Evolutionary conservation across 768 basidiomycete genomes (phyloP).

Genomic region (Calocybe indica): DNA sequence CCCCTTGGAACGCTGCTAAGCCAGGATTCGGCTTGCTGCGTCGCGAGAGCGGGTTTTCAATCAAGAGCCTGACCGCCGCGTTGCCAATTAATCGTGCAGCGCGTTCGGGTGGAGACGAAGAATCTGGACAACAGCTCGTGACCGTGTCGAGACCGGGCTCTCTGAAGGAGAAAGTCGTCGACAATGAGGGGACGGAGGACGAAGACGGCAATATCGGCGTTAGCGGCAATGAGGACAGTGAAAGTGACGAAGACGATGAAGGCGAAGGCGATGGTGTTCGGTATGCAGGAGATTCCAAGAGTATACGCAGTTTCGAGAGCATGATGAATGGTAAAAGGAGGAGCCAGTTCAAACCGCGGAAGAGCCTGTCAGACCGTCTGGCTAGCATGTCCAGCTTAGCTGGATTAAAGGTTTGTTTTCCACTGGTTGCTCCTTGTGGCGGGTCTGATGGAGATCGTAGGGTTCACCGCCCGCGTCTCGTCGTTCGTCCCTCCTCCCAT

Average conservation of each 20-base stretch:
- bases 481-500: constrained; percentile 14
- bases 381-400: constrained; percentile 67
- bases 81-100: constrained; percentile 46
- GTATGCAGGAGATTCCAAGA: constrained; percentile 52
- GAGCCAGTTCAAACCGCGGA: constrained; percentile 32
- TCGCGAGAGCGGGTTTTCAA: constrained; percentile 77
- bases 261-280: constrained; percentile 37
- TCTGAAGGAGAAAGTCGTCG: constrained; percentile 26
- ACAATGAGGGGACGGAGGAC: constrained; percentile 21
- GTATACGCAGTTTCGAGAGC: constrained; percentile 82
- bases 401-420: constrained; percentile 32
- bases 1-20: constrained; percentile 35
- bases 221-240: constrained; percentile 22
- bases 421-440: constrained; percentile 1
- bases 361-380: constrained; percentile 77
- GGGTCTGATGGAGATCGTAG: constrained; percentile 13
- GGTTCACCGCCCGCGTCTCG: constrained; percentile 20
- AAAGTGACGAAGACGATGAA: constrained; percentile 27
- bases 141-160: constrained; percentile 38
- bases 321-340: constrained; percentile 57
- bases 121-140: constrained; percentile 41
- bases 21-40: constrained; percentile 65
- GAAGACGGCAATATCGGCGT: constrained; percentile 15
- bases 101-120: constrained; percentile 24
- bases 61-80: constrained; percentile 63